Percentiles rank a stretch among this genome's conserved stretches.
These are phyloP conservation scores for Achaetomium macrosporum DNA, from an alignment of 2,329 filamentous ascomycete genomes.

Conservation along the genomic window DNA sequence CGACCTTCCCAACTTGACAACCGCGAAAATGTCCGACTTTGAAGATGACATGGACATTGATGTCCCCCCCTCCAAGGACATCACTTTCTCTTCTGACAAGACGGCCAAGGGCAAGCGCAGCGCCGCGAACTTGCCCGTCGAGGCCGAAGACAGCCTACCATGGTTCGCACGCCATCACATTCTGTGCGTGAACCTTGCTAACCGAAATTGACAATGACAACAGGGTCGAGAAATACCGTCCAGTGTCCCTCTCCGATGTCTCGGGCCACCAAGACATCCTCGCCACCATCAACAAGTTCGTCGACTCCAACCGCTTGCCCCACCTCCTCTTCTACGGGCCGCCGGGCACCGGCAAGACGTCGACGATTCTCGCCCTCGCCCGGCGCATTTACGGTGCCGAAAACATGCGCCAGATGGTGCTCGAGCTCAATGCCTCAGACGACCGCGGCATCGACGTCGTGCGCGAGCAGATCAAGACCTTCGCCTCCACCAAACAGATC, in stretches of 20 bases:
- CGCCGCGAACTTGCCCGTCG: conserved; percentile 86
- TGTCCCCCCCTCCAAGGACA: conserved; percentile 42
- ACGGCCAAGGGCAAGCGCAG: conserved; percentile 82
- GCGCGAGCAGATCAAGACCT: conserved; percentile 98
- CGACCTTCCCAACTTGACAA: no score
- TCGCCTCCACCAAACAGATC: conserved; percentile 96
- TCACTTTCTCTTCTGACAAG: conserved; percentile 67
- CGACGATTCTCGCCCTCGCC: conserved; percentile 88
- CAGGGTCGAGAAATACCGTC: conserved; percentile 96
- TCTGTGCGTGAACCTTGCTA: not conserved
- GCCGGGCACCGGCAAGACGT: conserved; percentile 95
- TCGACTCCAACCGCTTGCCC: conserved; percentile 87
- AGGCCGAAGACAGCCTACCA: conserved; percentile 88
- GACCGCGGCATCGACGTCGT: conserved; percentile 98
- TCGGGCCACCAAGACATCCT: conserved; percentile 97
- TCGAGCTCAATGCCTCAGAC: conserved; percentile 95
- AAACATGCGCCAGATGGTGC: conserved; percentile 97
- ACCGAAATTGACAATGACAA: not conserved
- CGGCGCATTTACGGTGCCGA: conserved; percentile 85
- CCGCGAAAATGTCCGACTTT: conserved; percentile 49
- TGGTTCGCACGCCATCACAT: conserved; percentile 53
- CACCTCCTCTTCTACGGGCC: conserved; percentile 96
- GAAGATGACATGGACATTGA: conserved; percentile 59
- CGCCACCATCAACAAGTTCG: conserved; percentile 94
- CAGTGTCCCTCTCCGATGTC: conserved; percentile 81